phyloP scores from a whole-genome alignment of 2,329 filamentous ascomycete species.

The Stachybotrys chlorohalonatus region DNA sequence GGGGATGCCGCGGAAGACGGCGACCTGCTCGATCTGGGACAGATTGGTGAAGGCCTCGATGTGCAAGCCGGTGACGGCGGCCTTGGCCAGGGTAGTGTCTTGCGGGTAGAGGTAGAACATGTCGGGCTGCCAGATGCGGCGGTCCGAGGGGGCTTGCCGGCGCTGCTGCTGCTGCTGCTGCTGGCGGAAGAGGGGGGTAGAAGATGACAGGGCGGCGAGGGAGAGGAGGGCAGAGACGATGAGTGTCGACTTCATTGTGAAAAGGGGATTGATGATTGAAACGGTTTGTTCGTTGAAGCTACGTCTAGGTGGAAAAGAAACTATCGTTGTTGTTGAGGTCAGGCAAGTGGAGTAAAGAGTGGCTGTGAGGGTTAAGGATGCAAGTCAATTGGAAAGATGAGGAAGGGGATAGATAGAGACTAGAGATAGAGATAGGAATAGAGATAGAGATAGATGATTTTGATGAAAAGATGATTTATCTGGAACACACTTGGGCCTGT shows the following conservation, averaged over 20 bases:
- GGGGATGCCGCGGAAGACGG: conserved; percentile 22
- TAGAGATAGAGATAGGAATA: too few relatives aligned
- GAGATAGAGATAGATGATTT: too few relatives aligned
- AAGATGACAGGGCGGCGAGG: not conserved
- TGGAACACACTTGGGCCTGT: too few relatives aligned
- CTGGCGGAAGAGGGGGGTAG: not conserved
- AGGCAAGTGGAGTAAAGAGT: too few relatives aligned
- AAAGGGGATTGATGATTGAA: not conserved
- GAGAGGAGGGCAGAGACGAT: not conserved
- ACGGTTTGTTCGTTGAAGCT: not conserved
- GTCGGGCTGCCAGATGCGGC: not conserved
- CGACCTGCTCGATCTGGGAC: conserved; percentile 18
- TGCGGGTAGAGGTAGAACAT: conserved; percentile 9
- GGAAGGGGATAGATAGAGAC: too few relatives aligned
- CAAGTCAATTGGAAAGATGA: too few relatives aligned
- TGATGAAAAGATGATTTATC: too few relatives aligned
- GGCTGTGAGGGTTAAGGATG: too few relatives aligned
- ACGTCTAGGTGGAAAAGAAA: too few relatives aligned
- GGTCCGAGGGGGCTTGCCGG: not conserved
- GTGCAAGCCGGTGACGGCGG: conserved; percentile 6
- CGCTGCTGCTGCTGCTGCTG: not conserved
- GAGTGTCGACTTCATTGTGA: not conserved
- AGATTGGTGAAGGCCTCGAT: conserved; percentile 11
- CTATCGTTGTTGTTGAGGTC: too few relatives aligned
- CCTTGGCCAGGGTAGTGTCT: conserved; percentile 6